Evolutionary conservation across 1,284 basidiomycete genomes (phyloP), one percentile per base, ranked within the genome.

Genomic region (Ganoderma resinaceum): DNA sequence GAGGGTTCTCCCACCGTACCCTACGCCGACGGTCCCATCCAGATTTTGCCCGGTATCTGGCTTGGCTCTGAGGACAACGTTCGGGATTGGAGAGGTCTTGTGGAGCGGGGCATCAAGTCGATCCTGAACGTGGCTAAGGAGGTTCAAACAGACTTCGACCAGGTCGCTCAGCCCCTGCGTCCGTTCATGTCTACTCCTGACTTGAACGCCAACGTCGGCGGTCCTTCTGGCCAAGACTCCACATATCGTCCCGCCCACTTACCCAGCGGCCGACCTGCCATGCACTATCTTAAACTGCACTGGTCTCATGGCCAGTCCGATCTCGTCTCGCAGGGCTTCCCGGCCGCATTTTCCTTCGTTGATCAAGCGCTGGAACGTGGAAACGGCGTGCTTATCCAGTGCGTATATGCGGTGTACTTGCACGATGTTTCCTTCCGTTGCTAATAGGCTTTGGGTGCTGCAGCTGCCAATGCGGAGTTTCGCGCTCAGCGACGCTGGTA

Each of bases 41-140:
- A 98, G 80, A 86, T 99, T 73, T 84, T 98, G 38, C 96, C 96
- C 1, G 91, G 93, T 55, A 86, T 99, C 64, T 99, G 92, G 89
- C 87, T 99, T 9, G 97, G 97, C 66, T 95, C 95, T 60, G 96
- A 98, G 80, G 95, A 97, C 79, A 97, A 97, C 72, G 94, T 95
- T 40, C 87, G 89, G 65, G 91, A 97, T 79, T 92, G 91, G 87
- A 82, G 83, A 55, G 83, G 84, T 60, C 88, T 97, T 66, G 78
- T 87, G n/a, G 86, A 91, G 66, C 86, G 90, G 43, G 89, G 91
- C 63, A 95, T 97, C 78, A 89, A 87, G 70, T 89, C 92, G 55
- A 88, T 98, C 23, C 87, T 99, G 79, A 98, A 98, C 79, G 97
- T 99, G 40, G 97, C 97, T 40, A 97, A 98, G 81, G 96, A 98